These are phyloP conservation scores for Nicotiana tomentosiformis DNA, from an alignment of 257 asterid genomes.

Conservation along the genomic window DNA sequence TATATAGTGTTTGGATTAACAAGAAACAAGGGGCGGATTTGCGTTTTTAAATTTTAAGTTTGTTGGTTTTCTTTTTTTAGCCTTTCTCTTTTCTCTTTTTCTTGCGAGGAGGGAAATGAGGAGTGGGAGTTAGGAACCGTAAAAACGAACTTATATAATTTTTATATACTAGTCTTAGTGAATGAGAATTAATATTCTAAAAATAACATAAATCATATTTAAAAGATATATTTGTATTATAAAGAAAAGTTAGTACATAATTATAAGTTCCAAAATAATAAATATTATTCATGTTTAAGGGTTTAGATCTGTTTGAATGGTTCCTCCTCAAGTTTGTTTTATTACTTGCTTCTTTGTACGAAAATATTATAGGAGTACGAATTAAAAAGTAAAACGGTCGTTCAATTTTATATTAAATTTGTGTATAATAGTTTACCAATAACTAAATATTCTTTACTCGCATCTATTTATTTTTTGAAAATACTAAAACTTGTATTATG, in stretches of 20 bases:
- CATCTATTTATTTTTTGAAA: too few species aligned
- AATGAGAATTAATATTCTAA: too few species aligned
- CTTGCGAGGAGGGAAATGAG: background rate
- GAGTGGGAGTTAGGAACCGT: background rate
- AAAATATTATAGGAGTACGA: background rate
- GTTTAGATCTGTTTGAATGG: background rate
- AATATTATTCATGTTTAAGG: background rate
- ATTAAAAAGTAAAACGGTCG: background rate
- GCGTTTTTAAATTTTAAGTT: background rate
- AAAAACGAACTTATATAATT: background rate
- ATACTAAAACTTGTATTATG: too few species aligned
- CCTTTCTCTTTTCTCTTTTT: background rate
- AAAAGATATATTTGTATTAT: too few species aligned
- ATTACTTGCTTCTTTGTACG: too few species aligned
- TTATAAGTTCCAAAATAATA: too few species aligned
- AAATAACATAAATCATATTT: too few species aligned
- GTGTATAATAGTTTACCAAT: too few species aligned
- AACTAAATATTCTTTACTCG: too few species aligned
- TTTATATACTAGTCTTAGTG: too few species aligned
- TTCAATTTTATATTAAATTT: too few species aligned
- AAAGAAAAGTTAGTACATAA: too few species aligned
- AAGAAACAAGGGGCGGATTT: slow-evolving; percentile 19
- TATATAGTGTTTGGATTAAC: background rate
- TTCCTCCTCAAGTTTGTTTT: background rate
- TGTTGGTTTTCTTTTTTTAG: background rate